These are phyloP conservation scores for Fusarium longipes DNA, from an alignment of 2,329 filamentous ascomycete genomes.

Conservation along the genomic window DNA sequence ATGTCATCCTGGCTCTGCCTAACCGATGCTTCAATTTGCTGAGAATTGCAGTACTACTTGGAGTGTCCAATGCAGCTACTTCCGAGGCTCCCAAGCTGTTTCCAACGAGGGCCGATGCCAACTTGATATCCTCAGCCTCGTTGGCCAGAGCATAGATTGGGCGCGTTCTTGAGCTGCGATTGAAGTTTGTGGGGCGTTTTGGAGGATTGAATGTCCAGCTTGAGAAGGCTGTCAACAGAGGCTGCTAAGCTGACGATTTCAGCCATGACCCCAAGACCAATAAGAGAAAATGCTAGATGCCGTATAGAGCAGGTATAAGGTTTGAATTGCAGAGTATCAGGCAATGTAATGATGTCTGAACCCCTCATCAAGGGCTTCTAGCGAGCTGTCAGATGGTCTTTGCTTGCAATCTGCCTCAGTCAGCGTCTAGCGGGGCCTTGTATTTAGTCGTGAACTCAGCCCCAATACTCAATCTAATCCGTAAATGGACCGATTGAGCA, in stretches of 20 bases:
- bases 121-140: neutral
- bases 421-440: neutral
- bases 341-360: too few relatives aligned
- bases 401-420: neutral
- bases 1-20: neutral
- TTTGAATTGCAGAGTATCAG: neutral
- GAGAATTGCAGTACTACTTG: neutral
- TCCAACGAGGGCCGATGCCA: neutral
- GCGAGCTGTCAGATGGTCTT: neutral
- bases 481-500: accelerated
- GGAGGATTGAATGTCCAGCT: neutral
- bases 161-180: neutral
- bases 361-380: neutral
- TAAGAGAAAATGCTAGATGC: too few relatives aligned
- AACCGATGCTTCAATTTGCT: neutral
- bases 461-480: neutral
- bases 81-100: neutral
- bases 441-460: neutral
- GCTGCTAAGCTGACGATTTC: neutral
- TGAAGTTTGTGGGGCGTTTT: neutral
- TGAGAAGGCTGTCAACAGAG: neutral
- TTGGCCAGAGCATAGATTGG: neutral
- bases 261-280: neutral
- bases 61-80: neutral
- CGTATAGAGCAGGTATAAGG: neutral